A percentile compares a stretch with the other conserved stretches of the same genome.
phyloP scores from a whole-genome alignment of 441 rosid species.

The Populus hybrid region DNA sequence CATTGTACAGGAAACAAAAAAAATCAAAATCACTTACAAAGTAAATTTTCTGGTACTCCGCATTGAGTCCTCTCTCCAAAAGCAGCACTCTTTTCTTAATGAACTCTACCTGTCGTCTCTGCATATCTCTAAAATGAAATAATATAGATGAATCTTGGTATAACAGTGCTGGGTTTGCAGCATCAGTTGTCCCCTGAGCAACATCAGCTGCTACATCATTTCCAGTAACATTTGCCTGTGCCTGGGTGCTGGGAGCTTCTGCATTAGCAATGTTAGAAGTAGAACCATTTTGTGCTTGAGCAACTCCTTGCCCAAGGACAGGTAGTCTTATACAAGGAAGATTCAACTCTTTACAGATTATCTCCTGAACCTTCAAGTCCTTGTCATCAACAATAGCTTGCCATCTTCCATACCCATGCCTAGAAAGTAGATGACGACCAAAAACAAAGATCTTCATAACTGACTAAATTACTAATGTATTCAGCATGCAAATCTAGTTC shows the following conservation, averaged over 20 bases:
- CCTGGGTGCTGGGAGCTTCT: constrained; percentile 51
- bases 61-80: constrained; percentile 79
- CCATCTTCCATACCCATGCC: constrained; percentile 99
- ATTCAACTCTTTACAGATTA: constrained; percentile 85
- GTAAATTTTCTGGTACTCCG: constrained; percentile 64
- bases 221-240: constrained; percentile 44
- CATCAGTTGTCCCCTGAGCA: constrained; percentile 47
- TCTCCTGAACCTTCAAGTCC: constrained; percentile 79
- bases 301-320: constrained; percentile 55
- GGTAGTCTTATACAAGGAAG: constrained; percentile 71
- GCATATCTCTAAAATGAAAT: constrained; percentile 86
- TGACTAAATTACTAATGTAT: background rate
- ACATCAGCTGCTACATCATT: constrained; percentile 45
- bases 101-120: constrained; percentile 88
- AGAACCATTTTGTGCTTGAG: constrained; percentile 64
- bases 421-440: constrained; percentile 26
- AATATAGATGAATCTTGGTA: constrained; percentile 52
- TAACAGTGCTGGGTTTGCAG: constrained; percentile 37
- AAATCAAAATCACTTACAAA: constrained; percentile 48
- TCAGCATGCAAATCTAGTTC: background rate
- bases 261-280: constrained; percentile 28
- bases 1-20: background rate
- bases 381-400: constrained; percentile 97
- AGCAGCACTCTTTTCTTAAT: constrained; percentile 95
- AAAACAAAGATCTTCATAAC: background rate